Conservation (phyloP, 805 yeast species). For the Pichia phayaonensis region DNA sequence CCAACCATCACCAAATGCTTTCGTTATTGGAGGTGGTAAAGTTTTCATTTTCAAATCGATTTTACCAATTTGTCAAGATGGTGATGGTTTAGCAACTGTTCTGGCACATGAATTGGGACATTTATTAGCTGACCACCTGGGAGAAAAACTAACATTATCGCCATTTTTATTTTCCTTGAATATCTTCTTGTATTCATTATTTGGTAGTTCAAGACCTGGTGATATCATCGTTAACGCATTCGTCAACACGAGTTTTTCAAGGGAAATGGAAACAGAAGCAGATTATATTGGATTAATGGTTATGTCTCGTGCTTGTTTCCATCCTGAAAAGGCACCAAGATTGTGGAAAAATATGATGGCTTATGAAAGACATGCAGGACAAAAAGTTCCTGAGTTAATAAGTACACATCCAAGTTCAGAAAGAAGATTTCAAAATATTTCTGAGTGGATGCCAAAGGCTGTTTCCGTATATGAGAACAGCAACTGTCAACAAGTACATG, state of each 20-base stretch:
- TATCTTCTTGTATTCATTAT: constrained; percentile 44
- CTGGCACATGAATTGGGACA: constrained; percentile 91
- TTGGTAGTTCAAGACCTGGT: constrained; percentile 51
- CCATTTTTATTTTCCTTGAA: constrained; percentile 61
- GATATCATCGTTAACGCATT: constrained; percentile 46
- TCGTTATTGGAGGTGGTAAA: constrained; percentile 93
- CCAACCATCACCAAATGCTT: constrained; percentile 89
- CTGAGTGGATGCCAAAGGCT: constrained; percentile 58
- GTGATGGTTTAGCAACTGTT: constrained; percentile 94
- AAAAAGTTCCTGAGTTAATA: constrained; percentile 48
- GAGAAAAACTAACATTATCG: constrained; percentile 70
- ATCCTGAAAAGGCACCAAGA: constrained; percentile 64
- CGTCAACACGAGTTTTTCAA: constrained; percentile 73
- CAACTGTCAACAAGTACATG: constrained; percentile 28
- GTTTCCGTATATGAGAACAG: constrained; percentile 34
- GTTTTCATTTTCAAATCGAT: constrained; percentile 83
- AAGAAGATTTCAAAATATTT: constrained; percentile 63
- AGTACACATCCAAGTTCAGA: constrained; percentile 85
- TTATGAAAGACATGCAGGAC: constrained; percentile 35
- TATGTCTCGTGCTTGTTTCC: constrained; percentile 84
- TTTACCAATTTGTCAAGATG: constrained; percentile 67
- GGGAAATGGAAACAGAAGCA: constrained; percentile 95
- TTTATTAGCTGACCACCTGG: constrained; percentile 86
- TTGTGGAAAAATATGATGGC: constrained; percentile 80
- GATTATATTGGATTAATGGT: constrained; percentile 89